Evolutionary conservation across 2,329 filamentous ascomycete species (phyloP), one percentile per base, ranked within the genome.

Genomic region (Diaporthe helianthi): DNA sequence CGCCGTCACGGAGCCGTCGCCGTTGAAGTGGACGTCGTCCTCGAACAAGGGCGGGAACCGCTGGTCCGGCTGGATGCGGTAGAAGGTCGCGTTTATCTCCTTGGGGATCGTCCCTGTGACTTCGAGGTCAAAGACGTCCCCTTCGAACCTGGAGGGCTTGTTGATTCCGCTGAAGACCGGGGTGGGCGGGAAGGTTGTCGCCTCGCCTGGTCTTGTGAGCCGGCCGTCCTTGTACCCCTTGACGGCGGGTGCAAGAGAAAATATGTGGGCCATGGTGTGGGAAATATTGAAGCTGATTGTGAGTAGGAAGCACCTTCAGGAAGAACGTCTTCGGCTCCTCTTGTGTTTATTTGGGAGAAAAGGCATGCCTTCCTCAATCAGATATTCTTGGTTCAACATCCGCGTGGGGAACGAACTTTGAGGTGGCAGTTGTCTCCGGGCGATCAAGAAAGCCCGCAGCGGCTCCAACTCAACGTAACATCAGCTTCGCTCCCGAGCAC

Each of bases 1-100:
- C 3, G 81, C 80, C 9, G 78, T 80, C 1, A 83, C 80, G 53
- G 75, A 75, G 9, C 81, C 81, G 69, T 80, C 78, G 55, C 75
- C 76, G 71, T 78, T 76, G 66, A 78, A 77, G 70, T 79, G 76
- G 61, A 79, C 78, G 71, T 89, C 86, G 72, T 85, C 83, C 74
- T 86, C 85, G 72, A 83, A 87, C 1, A 84, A 73, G 2, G 83
- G 86, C n/a, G 84, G 86, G 74, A 84, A 88, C 33, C 82, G 81
- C 73, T 83, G 83, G 73, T 87, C 85, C 19, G 84, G 83, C 77
- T 86, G 85, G 22, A 86, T 78, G 4, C 85, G 81, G 73, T 80
- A 85, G 71, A 85, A 85, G 0, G 80, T 83, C 0, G 83, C 83
- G 65, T 82, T 75, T 49, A 85, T 83, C 9, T 83, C 81, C 5